A percentile compares a stretch with the other conserved stretches of the same genome.
Evolutionary conservation across 768 basidiomycete genomes (phyloP).

Genomic region (Tremella fuciformis): DNA sequence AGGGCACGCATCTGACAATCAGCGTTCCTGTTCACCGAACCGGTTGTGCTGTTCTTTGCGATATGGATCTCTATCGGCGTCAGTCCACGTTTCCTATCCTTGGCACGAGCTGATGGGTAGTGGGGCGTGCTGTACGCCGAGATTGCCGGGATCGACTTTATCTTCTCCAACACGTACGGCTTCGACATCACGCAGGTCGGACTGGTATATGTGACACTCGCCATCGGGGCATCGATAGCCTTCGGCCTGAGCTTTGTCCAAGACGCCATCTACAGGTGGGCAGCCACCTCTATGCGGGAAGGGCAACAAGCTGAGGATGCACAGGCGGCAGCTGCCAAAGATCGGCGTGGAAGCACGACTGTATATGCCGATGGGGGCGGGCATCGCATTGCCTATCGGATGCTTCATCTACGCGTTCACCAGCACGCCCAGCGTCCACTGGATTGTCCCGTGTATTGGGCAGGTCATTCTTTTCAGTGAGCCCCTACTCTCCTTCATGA

Average conservation of each 20-base stretch:
- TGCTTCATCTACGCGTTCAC: conserved; percentile 71
- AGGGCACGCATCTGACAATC: background rate
- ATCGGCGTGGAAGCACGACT: conserved; percentile 49
- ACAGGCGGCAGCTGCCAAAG: conserved; percentile 32
- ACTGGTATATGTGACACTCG: conserved; percentile 56
- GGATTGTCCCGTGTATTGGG: conserved; percentile 64
- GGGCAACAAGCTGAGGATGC: background rate
- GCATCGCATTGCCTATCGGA: conserved; percentile 42
- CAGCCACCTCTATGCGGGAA: background rate
- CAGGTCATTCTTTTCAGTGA: conserved; percentile 57
- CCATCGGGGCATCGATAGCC: conserved; percentile 34
- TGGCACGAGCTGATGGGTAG: conserved; percentile 18
- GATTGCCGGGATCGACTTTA: conserved; percentile 56
- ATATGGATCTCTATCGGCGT: conserved; percentile 57
- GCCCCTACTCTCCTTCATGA: background rate
- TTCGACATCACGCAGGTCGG: conserved; percentile 65
- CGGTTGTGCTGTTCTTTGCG: conserved; percentile 65
- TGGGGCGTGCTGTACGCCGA: conserved; percentile 75
- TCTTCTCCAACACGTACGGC: conserved; percentile 61
- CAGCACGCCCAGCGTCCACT: conserved; percentile 58
- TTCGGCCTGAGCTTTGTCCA: conserved; percentile 40
- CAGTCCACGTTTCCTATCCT: conserved; percentile 13
- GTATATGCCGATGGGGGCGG: conserved; percentile 46
- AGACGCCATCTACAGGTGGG: conserved; percentile 42
- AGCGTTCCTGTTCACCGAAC: conserved; percentile 71